phyloP scores from a whole-genome alignment of 139 green algal species.

The Chlamydomonas sp. region DNA sequence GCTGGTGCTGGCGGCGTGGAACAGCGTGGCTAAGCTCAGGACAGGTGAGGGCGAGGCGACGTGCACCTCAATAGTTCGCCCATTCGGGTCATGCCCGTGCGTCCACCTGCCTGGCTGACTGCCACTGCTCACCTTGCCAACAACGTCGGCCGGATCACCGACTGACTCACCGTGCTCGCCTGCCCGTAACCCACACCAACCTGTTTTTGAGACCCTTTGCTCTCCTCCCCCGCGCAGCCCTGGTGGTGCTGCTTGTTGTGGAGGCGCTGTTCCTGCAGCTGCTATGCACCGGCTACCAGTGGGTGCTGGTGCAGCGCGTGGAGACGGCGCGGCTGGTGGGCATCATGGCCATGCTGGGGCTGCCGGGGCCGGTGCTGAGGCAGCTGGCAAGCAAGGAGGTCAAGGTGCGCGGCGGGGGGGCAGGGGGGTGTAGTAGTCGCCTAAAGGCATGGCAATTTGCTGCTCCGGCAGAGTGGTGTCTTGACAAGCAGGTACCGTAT shows the following conservation, averaged over 20 bases:
- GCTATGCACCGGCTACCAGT: conserved; percentile 1
- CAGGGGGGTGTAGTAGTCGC: neutral
- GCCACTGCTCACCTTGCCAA: too few relatives aligned
- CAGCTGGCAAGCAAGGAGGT: conserved; percentile 7
- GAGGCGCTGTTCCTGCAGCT: conserved; percentile 33
- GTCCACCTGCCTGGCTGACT: too few relatives aligned
- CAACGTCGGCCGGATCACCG: too few relatives aligned
- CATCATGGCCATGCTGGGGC: conserved; percentile 24
- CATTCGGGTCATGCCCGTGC: too few relatives aligned
- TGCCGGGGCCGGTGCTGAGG: conserved; percentile 25
- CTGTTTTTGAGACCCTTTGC: neutral
- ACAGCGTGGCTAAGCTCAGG: too few relatives aligned
- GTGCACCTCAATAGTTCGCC: too few relatives aligned
- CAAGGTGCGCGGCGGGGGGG: conserved; percentile 11
- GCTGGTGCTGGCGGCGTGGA: too few relatives aligned
- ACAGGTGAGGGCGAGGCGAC: too few relatives aligned
- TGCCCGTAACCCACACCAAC: too few relatives aligned
- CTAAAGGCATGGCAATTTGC: neutral
- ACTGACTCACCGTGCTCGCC: neutral
- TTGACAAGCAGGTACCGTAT: neutral
- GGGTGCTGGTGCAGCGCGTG: neutral
- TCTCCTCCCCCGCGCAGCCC: neutral
- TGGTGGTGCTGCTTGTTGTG: conserved; percentile 24
- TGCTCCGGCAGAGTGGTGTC: too few relatives aligned
- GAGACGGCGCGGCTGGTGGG: conserved; percentile 22